These are phyloP conservation scores for Lachnellula cervina DNA, from an alignment of 2,329 filamentous ascomycete genomes.

Conservation along the genomic window DNA sequence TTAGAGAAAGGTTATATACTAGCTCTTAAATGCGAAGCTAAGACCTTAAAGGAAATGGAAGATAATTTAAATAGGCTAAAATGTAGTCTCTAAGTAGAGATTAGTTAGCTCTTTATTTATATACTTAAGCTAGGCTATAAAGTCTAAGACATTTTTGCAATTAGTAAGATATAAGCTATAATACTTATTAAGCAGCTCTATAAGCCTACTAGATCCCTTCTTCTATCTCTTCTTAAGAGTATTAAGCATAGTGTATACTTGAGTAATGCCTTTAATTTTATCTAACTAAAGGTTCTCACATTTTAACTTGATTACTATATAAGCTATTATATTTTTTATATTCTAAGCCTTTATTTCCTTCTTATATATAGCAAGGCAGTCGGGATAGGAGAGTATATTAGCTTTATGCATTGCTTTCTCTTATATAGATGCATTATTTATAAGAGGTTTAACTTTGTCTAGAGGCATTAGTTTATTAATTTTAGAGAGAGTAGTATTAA, in stretches of 20 bases:
- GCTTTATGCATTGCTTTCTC: no score
- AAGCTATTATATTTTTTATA: neutral
- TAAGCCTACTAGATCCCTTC: neutral
- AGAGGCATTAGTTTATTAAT: no score
- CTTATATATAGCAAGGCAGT: no score
- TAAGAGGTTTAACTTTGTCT: no score
- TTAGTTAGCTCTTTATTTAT: neutral
- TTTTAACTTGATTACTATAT: neutral
- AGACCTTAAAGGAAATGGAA: neutral
- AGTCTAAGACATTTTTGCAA: no score
- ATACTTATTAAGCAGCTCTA: neutral
- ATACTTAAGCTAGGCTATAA: no score
- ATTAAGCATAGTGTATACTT: neutral
- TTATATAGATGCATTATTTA: no score
- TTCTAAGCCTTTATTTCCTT: no score
- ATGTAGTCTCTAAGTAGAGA: neutral
- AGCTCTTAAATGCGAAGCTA: no score
- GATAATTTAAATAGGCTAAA: neutral
- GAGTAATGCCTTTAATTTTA: neutral
- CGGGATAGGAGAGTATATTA: no score
- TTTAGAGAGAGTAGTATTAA: no score
- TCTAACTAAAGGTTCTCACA: neutral
- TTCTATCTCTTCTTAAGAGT: neutral
- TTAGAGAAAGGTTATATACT: no score
- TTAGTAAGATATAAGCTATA: neutral